These are phyloP conservation scores for Paraleonurus japonicus DNA, from an alignment of 257 asterid species.

Conservation along the genomic window DNA sequence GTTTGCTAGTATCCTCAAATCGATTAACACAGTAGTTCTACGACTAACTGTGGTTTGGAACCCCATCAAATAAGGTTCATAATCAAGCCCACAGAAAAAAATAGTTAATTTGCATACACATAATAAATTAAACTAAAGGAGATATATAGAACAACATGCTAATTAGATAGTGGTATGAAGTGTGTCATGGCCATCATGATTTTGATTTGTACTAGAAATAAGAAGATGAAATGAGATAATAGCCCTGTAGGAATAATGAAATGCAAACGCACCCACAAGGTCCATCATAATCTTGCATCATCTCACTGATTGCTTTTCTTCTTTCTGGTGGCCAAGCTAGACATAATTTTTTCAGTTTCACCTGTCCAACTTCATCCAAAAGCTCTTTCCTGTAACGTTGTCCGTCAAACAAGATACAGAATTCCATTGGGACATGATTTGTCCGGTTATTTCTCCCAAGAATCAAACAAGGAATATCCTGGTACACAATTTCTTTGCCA, in stretches of 20 bases:
- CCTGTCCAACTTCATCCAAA: conserved; percentile 34
- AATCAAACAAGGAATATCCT: conserved; percentile 55
- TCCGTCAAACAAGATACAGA: conserved; percentile 64
- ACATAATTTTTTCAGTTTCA: conserved; percentile 36
- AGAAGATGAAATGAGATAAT: background rate
- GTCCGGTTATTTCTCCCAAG: conserved; percentile 42
- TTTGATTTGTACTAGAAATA: background rate
- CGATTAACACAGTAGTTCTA: background rate
- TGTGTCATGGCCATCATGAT: conserved; percentile 6
- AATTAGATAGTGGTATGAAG: conserved; percentile 6
- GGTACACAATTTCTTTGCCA: conserved; percentile 36
- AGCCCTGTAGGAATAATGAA: background rate
- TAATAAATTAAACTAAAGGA: background rate
- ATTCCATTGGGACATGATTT: conserved; percentile 67
- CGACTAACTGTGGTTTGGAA: background rate
- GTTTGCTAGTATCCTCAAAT: background rate
- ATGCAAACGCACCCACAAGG: conserved; percentile 63
- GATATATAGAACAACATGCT: background rate
- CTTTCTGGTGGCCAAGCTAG: conserved; percentile 49
- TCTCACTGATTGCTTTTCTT: conserved; percentile 36
- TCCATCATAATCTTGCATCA: conserved; percentile 64
- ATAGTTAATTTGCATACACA: background rate
- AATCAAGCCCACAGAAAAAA: background rate
- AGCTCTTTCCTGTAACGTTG: conserved; percentile 61
- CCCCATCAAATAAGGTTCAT: background rate